phyloP scores from a whole-genome alignment of 2,329 filamentous ascomycete species.

The Cercospora sp. region DNA sequence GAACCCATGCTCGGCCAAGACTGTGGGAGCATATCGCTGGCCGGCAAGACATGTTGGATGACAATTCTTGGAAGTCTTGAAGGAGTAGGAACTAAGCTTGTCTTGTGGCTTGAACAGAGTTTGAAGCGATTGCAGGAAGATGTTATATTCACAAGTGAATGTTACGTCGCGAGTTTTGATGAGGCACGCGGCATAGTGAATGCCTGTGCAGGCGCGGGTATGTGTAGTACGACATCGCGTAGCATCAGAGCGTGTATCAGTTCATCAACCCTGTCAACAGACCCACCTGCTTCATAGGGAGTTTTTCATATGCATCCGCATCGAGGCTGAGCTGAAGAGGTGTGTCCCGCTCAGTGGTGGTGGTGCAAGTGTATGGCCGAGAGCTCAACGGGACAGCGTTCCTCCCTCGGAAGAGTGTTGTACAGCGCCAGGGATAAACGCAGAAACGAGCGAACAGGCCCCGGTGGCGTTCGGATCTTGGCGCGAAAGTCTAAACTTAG shows the following conservation, averaged over 20 bases:
- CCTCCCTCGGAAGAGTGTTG: constrained; percentile 17
- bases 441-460: not conserved
- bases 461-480: not conserved
- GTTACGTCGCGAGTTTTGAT: constrained; percentile 8
- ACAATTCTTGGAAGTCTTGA: not conserved
- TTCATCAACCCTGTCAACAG: constrained; percentile 6
- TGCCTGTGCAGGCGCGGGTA: constrained; percentile 4
- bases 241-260: constrained; percentile 12
- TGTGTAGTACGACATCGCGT: constrained; percentile 20
- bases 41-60: constrained; percentile 51
- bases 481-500: not conserved
- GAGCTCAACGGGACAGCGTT: constrained; percentile 9
- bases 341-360: constrained; percentile 8
- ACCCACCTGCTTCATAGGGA: constrained; percentile 21
- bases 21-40: constrained; percentile 76
- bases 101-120: constrained; percentile 14
- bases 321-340: constrained; percentile 5
- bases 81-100: not conserved
- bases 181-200: constrained; percentile 7
- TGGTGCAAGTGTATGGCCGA: constrained; percentile 4
- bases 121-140: constrained; percentile 3
- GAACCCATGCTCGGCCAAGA: constrained; percentile 70
- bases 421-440: constrained; percentile 7
- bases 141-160: constrained; percentile 7
- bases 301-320: constrained; percentile 10